Conservation (phyloP, 176 grass and related monocot species). For the Aegilops longissima region DNA sequence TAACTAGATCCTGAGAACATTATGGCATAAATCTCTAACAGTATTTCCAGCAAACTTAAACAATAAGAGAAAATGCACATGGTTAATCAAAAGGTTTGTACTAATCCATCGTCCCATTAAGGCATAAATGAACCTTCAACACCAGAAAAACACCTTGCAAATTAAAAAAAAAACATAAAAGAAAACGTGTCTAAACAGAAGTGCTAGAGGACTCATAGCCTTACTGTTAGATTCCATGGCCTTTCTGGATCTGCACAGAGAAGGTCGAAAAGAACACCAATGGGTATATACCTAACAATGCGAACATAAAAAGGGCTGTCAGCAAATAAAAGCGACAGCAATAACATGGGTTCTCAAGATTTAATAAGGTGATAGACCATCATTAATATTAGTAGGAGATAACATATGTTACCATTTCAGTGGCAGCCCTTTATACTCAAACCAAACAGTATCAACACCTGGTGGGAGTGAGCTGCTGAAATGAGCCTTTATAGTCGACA, state of each 20-base stretch:
- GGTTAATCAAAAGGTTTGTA: neutral
- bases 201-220: constrained; percentile 13
- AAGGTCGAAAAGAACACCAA: constrained; percentile 95
- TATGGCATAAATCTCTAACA: neutral
- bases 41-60: neutral
- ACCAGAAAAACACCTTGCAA: neutral
- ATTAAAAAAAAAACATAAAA: neutral
- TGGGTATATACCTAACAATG: constrained; percentile 82
- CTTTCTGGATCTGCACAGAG: constrained; percentile 92
- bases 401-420: constrained; percentile 72
- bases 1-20: neutral
- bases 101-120: neutral
- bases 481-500: constrained; percentile 88
- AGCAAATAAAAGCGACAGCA: neutral
- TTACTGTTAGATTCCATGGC: constrained; percentile 96
- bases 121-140: neutral
- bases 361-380: neutral
- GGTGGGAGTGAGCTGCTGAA: constrained; percentile 81
- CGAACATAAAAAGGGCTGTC: constrained; percentile 4
- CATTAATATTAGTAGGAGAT: neutral
- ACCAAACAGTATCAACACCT: constrained; percentile 88
- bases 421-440: constrained; percentile 94
- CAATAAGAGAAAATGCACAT: neutral
- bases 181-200: neutral
- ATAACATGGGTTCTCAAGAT: neutral